These are phyloP conservation scores for Trypanosoma scelopori DNA, from an alignment of 208 protist species.

Conservation along the genomic window DNA sequence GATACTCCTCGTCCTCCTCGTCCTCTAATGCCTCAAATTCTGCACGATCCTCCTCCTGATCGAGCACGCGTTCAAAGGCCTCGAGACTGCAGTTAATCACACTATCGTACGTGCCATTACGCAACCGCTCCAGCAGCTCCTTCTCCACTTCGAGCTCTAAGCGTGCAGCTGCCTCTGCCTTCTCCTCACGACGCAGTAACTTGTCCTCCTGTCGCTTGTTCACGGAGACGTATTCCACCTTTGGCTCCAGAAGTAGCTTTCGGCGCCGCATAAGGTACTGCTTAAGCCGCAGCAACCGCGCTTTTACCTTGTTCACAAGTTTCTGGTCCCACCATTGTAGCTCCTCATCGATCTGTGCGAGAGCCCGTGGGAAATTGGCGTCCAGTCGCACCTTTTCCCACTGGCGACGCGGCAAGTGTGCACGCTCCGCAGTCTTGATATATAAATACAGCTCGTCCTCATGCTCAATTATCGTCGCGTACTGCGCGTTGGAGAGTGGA, in stretches of 20 bases:
- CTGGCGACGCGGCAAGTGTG: conserved; percentile 96
- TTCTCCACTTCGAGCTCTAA: conserved; percentile 97
- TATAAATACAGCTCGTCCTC: conserved; percentile 97
- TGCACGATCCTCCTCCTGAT: conserved; percentile 82
- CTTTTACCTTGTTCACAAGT: conserved; percentile 96
- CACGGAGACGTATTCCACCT: conserved; percentile 95
- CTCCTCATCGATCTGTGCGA: conserved; percentile 95
- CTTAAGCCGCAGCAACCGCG: conserved; percentile 97
- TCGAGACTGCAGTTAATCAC: conserved; percentile 91
- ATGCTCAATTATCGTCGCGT: conserved; percentile 98
- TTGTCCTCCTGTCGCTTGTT: conserved; percentile 97
- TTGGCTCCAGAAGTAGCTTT: conserved; percentile 92
- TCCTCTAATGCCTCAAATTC: conserved; percentile 75
- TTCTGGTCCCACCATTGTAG: conserved; percentile 96
- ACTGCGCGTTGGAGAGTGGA: conserved; percentile 98
- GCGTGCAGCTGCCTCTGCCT: conserved; percentile 96
- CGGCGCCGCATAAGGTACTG: conserved; percentile 98
- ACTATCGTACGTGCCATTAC: conserved; percentile 91
- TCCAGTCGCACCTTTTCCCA: conserved; percentile 99
- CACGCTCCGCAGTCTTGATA: conserved; percentile 99
- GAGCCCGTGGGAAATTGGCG: conserved; percentile 94
- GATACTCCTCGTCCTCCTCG: conserved; percentile 85
- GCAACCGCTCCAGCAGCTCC: conserved; percentile 96
- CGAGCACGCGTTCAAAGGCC: conserved; percentile 85
- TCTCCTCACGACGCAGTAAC: conserved; percentile 93